Percentiles rank a stretch among this genome's conserved stretches.
phyloP scores from a whole-genome alignment of 345 rosid genomes.

The Dipteronia dyeriana region DNA sequence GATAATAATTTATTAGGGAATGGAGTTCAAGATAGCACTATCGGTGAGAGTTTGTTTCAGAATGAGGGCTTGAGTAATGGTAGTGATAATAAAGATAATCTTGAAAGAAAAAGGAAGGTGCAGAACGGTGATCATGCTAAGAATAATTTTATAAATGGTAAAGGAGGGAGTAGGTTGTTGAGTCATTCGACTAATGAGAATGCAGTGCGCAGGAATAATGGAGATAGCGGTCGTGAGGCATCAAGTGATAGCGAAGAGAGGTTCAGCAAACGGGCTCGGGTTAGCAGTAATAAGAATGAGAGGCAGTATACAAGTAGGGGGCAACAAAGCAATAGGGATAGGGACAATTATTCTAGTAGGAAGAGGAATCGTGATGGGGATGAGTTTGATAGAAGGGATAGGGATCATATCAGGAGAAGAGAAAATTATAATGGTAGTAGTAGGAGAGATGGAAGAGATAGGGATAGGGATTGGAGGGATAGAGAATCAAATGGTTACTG shows the following conservation, averaged over 20 bases:
- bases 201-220: constrained; percentile 30
- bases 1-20: constrained; percentile 17
- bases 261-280: constrained; percentile 50
- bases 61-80: constrained; percentile 17
- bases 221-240: background rate
- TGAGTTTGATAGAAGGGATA: constrained; percentile 52
- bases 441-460: constrained; percentile 59
- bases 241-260: constrained; percentile 44
- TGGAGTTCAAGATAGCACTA: constrained; percentile 28
- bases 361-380: constrained; percentile 72
- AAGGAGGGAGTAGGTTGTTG: constrained; percentile 14
- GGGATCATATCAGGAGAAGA: constrained; percentile 62
- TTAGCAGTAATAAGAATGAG: constrained; percentile 38
- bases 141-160: constrained; percentile 6
- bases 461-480: constrained; percentile 63
- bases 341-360: constrained; percentile 50
- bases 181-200: constrained; percentile 29
- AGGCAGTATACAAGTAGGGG: constrained; percentile 43
- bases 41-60: constrained; percentile 22
- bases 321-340: constrained; percentile 44
- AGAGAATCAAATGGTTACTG: constrained; percentile 82
- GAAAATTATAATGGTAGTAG: constrained; percentile 40
- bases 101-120: constrained; percentile 21
- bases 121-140: constrained; percentile 24
- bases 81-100: constrained; percentile 17